These are phyloP conservation scores for Erodium chrysanthum DNA, from an alignment of 441 rosid species.

Conservation along the genomic window DNA sequence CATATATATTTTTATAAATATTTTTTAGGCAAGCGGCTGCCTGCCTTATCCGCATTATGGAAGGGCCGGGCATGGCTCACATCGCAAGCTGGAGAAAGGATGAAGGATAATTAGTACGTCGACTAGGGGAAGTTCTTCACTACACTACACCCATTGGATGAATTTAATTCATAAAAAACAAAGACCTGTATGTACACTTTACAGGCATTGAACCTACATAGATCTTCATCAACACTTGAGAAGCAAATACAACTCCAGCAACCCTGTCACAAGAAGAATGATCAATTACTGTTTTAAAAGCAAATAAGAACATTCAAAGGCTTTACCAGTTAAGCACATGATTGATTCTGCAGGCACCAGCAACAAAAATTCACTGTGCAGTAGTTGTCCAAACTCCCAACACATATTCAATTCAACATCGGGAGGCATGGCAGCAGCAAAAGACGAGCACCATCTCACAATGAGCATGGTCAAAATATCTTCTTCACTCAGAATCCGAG, in stretches of 20 bases:
- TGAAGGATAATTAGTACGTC: neutral
- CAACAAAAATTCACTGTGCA: slow-evolving; percentile 3
- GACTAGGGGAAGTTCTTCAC: too few relatives aligned
- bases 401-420: neutral
- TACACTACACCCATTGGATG: neutral
- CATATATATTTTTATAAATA: too few relatives aligned
- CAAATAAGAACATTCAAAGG: neutral
- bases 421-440: neutral
- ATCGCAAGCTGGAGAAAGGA: neutral
- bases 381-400: neutral
- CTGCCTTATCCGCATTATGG: too few relatives aligned
- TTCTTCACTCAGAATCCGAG: slow-evolving; percentile 54
- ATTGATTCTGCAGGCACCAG: slow-evolving; percentile 21
- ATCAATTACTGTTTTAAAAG: neutral
- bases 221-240: neutral
- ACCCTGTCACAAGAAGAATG: neutral
- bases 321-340: slow-evolving; percentile 16
- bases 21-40: too few relatives aligned
- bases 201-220: neutral
- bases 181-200: slow-evolving; percentile 33
- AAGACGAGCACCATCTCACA: neutral
- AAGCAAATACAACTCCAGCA: neutral
- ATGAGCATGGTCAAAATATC: neutral
- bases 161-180: slow-evolving; percentile 15
- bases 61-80: slow-evolving; percentile 16